Conservation (phyloP, 2,329 filamentous ascomycete species). For the Fusarium poae region DNA sequence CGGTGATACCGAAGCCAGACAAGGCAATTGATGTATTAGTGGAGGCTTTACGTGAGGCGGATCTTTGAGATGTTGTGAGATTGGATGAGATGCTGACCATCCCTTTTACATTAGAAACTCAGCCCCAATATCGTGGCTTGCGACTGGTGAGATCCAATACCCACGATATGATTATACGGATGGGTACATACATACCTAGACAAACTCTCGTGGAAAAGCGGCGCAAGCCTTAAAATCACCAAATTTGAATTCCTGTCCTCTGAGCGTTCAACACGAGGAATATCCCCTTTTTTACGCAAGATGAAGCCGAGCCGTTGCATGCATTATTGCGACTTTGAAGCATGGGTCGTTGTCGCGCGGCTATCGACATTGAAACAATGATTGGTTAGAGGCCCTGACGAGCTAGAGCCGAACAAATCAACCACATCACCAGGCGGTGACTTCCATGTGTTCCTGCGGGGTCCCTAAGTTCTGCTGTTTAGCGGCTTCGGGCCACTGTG, state of each 20-base stretch:
- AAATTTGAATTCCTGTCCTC: slow-evolving; percentile 22
- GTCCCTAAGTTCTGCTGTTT: slow-evolving; percentile 26
- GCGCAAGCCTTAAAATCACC: slow-evolving; percentile 25
- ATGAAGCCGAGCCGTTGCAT: slow-evolving; percentile 32
- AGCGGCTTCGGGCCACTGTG: slow-evolving; percentile 45
- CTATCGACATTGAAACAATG: slow-evolving; percentile 34
- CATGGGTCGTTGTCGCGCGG: slow-evolving; percentile 48
- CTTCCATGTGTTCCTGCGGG: slow-evolving; percentile 42
- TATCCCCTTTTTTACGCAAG: slow-evolving; percentile 32
- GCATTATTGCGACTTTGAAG: slow-evolving; percentile 15
- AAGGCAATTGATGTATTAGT: slow-evolving; percentile 5
- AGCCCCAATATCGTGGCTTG: slow-evolving; percentile 36
- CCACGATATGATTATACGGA: background rate
- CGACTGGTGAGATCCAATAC: slow-evolving; percentile 14
- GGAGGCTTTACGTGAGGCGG: slow-evolving; percentile 30
- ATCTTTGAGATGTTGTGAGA: slow-evolving; percentile 28
- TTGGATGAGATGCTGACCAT: slow-evolving; percentile 35
- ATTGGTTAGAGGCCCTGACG: slow-evolving; percentile 24
- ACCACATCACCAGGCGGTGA: slow-evolving; percentile 44
- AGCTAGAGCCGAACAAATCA: slow-evolving; percentile 46
- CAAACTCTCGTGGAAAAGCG: slow-evolving; percentile 13
- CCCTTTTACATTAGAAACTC: slow-evolving; percentile 19
- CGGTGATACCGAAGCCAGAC: slow-evolving; percentile 15
- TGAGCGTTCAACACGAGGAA: slow-evolving; percentile 31
- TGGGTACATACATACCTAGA: too few relatives aligned